Percentiles rank a stretch among this genome's conserved stretches.
phyloP scores from a whole-genome alignment of 2,329 filamentous ascomycete genomes.

The Harringtonia aguacate region DNA sequence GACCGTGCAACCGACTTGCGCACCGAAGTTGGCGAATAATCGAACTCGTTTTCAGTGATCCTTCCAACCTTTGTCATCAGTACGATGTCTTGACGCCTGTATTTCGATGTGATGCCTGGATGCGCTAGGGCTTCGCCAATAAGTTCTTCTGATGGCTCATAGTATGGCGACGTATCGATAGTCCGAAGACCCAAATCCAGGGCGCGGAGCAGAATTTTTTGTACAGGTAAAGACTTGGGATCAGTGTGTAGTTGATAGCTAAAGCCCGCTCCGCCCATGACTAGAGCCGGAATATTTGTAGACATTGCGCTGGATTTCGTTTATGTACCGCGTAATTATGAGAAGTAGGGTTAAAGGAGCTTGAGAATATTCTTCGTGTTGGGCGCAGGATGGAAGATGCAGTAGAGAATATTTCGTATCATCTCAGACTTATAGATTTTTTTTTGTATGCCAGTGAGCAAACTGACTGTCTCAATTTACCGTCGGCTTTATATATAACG shows the following conservation, averaged over 20 bases:
- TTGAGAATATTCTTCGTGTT: no score
- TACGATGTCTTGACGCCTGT: conserved; percentile 16
- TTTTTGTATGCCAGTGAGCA: no score
- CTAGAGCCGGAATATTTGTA: conserved; percentile 11
- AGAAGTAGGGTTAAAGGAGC: no score
- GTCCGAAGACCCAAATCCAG: conserved; percentile 34
- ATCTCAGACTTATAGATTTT: no score
- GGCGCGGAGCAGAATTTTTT: conserved; percentile 33
- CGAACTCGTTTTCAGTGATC: background rate
- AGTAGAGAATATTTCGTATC: no score
- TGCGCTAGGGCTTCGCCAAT: conserved; percentile 25
- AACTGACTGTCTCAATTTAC: no score
- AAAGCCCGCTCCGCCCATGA: conserved; percentile 38
- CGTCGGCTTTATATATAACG: no score
- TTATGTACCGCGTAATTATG: no score
- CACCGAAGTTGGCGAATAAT: conserved; percentile 18
- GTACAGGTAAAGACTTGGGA: conserved; percentile 29
- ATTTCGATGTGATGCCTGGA: conserved; percentile 14
- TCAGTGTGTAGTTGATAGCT: conserved; percentile 36
- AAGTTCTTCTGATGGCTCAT: conserved; percentile 39
- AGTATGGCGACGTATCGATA: conserved; percentile 44
- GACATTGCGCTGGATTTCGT: no score
- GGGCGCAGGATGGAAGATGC: no score
- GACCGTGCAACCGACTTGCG: conserved; percentile 34
- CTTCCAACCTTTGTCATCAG: conserved; percentile 15